Evolutionary conservation across 1,284 basidiomycete genomes (phyloP), one percentile per base, ranked within the genome.

Genomic region (Malassezia obtusa): DNA sequence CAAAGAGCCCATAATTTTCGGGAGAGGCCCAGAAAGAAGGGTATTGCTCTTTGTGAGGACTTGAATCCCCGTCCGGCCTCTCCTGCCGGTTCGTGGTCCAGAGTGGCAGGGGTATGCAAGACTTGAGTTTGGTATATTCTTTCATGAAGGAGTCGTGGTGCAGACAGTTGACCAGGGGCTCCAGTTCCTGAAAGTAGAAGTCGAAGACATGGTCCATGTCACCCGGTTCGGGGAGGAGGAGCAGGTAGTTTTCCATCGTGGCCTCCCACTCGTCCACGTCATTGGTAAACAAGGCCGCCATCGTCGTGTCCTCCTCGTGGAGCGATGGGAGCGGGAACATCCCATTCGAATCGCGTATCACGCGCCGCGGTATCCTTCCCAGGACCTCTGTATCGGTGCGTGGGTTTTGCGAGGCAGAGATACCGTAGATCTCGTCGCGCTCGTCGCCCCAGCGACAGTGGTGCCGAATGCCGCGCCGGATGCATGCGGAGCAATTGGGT

Each of bases 401-500:
- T n/a, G n/a, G n/a, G n/a, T n/a, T n/a, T n/a, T n/a, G n/a, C n/a
- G n/a, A n/a, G n/a, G n/a, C 32, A 35, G n/a, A 35, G 11, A n/a
- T n/a, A 35, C 12, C 37, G 17, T 21, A 8, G 11, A 63, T 14
- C 30, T 46, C 50, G 47, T 65, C 64, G 30, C 64, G 58, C 44
- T 65, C 64, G 19, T 65, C 64, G 30, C 64, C 64, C 61, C 61
- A 65, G 19, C 57, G 56, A 39, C 64, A 65, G 4, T 62, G 58
- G 38, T 65, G 64, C 2, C 58, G 59, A 1, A 65, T 57, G 9
- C 64, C 64, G 21, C 64, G 48, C 4, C 58, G 59, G 17, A 65
- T 55, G 36, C 64, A 65, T 32, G 55, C 56, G 31, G 58, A 58
- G 37, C 64, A 65, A 26, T 62, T 60, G 26, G 61, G 61, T 2